These are phyloP conservation scores for Colletotrichum liaoningense DNA, from an alignment of 2,329 filamentous ascomycete genomes.

Conservation along the genomic window DNA sequence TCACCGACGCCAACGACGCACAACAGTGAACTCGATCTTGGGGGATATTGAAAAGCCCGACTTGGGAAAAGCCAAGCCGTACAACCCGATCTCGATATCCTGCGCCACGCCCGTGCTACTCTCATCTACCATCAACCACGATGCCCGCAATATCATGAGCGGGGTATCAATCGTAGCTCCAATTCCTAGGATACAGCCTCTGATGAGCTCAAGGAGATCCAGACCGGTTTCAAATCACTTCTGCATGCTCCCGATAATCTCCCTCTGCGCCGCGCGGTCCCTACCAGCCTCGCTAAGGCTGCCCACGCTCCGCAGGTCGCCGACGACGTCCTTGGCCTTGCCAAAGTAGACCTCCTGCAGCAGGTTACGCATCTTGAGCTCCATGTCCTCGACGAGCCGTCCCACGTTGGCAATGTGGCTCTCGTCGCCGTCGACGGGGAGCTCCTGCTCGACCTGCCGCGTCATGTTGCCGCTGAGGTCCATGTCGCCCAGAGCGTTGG, in stretches of 20 bases:
- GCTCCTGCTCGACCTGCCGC: slow-evolving; percentile 91
- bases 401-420: slow-evolving; percentile 97
- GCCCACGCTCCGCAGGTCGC: slow-evolving; percentile 88
- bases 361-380: slow-evolving; percentile 98
- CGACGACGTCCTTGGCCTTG: slow-evolving; percentile 98
- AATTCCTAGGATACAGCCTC: background rate
- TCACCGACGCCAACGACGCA: slow-evolving; percentile 1
- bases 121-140: background rate
- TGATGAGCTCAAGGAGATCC: background rate
- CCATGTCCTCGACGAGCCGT: slow-evolving; percentile 97
- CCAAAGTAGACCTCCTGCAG: slow-evolving; percentile 99
- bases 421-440: slow-evolving; percentile 88
- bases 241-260: slow-evolving; percentile 80
- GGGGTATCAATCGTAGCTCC: background rate
- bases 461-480: slow-evolving; percentile 98
- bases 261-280: slow-evolving; percentile 86
- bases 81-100: slow-evolving; percentile 25
- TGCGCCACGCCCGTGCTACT: background rate
- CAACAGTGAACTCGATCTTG: slow-evolving; percentile 3
- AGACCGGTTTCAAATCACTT: slow-evolving; percentile 46
- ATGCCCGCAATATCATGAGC: background rate
- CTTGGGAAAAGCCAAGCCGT: background rate
- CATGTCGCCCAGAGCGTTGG: slow-evolving; percentile 78
- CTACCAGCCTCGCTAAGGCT: slow-evolving; percentile 85
- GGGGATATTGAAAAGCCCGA: slow-evolving; percentile 1